Evolutionary conservation across 306 rosid genomes (phyloP), one percentile per base, ranked within the genome.

Genomic region (Erythrophleum fordii): DNA sequence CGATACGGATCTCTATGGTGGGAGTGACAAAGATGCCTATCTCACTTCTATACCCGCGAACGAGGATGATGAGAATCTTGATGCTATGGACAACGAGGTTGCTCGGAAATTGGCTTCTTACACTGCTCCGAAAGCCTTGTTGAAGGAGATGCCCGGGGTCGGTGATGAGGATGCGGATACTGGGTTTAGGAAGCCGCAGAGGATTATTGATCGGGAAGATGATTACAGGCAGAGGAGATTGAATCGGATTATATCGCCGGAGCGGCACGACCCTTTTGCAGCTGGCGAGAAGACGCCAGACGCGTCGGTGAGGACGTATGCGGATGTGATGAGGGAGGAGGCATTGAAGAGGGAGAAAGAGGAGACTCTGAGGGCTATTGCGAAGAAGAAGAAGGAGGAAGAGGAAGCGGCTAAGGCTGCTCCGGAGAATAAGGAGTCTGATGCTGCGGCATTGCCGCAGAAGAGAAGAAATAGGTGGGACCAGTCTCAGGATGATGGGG

Each of bases 391-490:
- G 89, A 83, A 89, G 85, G 93, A 91, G 41, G 87, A 89, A 26
- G 93, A 87, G 44, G 96, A 90, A 45, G 88, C 90, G 0, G 91
- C 80, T 2, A 85, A 83, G 77, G 60, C 79, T 0, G 90, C 79
- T 2, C 75, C 73, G 0, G 85, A 83, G 41, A 76, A 61, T 4
- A 81, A 81, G 55, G 79, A 72, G 16, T 8, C 77, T 8, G 71
- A 68, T 0, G 81, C 85, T 3, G 83, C 77, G 3, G 82, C 22
- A 0, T 75, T 31, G 53, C 77, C 85, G 0, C 90, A 87, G 86
- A 91, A 88, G 77, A 89, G 96, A 78, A 83, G 93, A 80, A 91
- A 91, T 66, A 51, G 93, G 79, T 89, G 96, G 96, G 96, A 91
- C 78, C 90, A 69, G 60, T 87, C 96, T 26, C 93, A 89, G 85